phyloP scores from a whole-genome alignment of 768 basidiomycete genomes.

The Leucogyrophana mollusca region DNA sequence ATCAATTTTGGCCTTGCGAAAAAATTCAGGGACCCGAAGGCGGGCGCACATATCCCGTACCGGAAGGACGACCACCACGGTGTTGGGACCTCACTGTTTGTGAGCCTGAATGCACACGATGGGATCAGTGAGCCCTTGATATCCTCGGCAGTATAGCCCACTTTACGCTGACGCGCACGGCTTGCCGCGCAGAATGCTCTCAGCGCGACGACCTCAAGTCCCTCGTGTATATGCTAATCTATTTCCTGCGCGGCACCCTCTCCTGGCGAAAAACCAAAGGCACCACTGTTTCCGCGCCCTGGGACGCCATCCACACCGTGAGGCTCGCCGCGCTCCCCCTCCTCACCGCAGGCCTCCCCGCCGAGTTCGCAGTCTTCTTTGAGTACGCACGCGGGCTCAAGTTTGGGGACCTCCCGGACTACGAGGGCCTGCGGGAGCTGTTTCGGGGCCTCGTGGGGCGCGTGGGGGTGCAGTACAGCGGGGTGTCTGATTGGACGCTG shows the following conservation, averaged over 20 bases:
- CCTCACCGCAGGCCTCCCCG: slow-evolving; percentile 73
- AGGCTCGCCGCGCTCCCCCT: slow-evolving; percentile 66
- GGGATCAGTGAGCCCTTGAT: slow-evolving; percentile 61
- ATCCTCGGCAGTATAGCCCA: background rate
- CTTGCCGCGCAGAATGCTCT: slow-evolving; percentile 67
- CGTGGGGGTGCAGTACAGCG: slow-evolving; percentile 48
- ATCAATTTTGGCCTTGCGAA: slow-evolving; percentile 33
- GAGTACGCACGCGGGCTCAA: slow-evolving; percentile 76
- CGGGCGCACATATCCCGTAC: slow-evolving; percentile 64
- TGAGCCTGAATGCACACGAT: slow-evolving; percentile 72
- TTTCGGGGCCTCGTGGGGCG: slow-evolving; percentile 61
- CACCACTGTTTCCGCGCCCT: slow-evolving; percentile 62
- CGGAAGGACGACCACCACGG: slow-evolving; percentile 73
- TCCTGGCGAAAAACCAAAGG: slow-evolving; percentile 79
- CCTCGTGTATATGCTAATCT: slow-evolving; percentile 81
- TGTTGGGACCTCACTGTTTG: slow-evolving; percentile 77
- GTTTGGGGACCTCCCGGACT: slow-evolving; percentile 89
- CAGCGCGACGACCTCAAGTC: slow-evolving; percentile 80
- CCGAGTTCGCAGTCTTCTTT: slow-evolving; percentile 80
- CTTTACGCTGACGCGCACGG: no score
- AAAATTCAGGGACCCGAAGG: slow-evolving; percentile 67
- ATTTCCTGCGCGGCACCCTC: slow-evolving; percentile 73
- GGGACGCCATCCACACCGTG: slow-evolving; percentile 74
- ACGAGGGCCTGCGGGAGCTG: slow-evolving; percentile 74
- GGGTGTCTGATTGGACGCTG: slow-evolving; percentile 35